phyloP scores from a whole-genome alignment of 108 stramenopile species.

The Nitzschia palea region DNA sequence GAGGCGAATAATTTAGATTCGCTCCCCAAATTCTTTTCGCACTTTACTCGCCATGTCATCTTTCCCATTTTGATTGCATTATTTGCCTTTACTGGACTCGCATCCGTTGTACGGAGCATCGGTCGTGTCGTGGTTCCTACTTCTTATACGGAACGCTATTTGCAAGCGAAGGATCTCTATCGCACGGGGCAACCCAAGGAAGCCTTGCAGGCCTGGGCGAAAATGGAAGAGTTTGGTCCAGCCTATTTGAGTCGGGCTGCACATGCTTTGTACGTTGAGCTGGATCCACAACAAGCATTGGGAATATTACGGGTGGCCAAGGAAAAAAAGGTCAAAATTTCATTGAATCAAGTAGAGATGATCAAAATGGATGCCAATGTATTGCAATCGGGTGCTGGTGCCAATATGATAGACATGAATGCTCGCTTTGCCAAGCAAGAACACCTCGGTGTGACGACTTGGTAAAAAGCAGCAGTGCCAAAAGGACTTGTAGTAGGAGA shows the following conservation, averaged over 20 bases:
- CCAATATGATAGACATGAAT: slow-evolving; percentile 9
- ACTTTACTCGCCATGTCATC: background rate
- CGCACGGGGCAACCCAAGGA: background rate
- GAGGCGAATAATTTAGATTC: background rate
- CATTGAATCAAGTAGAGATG: slow-evolving; percentile 10
- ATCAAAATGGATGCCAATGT: slow-evolving; percentile 12
- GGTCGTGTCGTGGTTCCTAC: background rate
- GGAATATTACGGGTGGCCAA: slow-evolving; percentile 1
- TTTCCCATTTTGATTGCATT: background rate
- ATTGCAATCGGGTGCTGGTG: background rate
- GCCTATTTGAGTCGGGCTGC: slow-evolving; percentile 18
- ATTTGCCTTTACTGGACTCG: background rate
- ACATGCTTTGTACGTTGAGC: slow-evolving; percentile 6
- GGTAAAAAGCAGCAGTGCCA: background rate
- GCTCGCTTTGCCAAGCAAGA: slow-evolving; percentile 17
- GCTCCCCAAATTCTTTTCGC: background rate
- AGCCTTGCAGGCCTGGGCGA: slow-evolving; percentile 8
- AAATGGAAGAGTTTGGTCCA: slow-evolving; percentile 1
- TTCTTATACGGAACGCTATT: background rate
- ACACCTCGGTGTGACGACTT: slow-evolving; percentile 5
- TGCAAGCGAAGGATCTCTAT: background rate
- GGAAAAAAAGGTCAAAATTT: background rate
- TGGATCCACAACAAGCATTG: slow-evolving; percentile 5
- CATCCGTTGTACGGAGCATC: background rate
- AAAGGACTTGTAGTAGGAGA: no score